Evolutionary conservation across 805 yeast species (phyloP).

Genomic region (Metschnikowia dekortorum): DNA sequence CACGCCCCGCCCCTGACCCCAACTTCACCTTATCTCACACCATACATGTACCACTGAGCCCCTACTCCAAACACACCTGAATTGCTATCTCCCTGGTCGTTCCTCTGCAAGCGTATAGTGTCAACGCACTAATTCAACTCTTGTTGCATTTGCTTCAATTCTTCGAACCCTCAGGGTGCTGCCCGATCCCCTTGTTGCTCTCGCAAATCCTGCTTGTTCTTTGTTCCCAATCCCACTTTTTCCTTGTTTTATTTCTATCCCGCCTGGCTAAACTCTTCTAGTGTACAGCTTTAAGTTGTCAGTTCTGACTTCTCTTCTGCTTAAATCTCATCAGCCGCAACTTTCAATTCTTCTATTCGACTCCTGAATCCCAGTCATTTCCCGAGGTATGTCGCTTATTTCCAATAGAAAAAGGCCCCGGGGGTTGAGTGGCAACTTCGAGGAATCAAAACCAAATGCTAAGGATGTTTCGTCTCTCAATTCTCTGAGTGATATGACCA

Average conservation of each 20-base stretch:
- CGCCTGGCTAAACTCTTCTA: background rate
- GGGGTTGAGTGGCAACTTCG: conserved; percentile 41
- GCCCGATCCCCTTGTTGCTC: background rate
- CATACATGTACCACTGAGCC: background rate
- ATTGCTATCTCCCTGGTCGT: too few relatives aligned
- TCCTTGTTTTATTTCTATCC: background rate
- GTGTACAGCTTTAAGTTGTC: background rate
- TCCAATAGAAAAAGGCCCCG: conserved; percentile 43
- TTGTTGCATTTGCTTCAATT: background rate
- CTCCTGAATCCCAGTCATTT: background rate
- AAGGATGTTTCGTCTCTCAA: conserved; percentile 5
- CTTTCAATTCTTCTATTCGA: background rate
- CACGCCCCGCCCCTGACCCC: conserved; percentile 3
- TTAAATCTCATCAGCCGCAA: background rate
- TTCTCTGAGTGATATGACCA: background rate
- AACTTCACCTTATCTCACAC: background rate
- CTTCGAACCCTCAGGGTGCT: background rate
- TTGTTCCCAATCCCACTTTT: background rate
- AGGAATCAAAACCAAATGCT: conserved; percentile 15
- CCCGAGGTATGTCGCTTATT: conserved; percentile 28
- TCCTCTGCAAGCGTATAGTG: background rate
- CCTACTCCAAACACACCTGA: background rate
- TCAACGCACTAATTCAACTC: background rate
- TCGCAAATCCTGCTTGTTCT: background rate
- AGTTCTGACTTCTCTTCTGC: background rate